Conservation (phyloP, 495 filamentous ascomycete genomes). For the Penicillium malachiteum region DNA sequence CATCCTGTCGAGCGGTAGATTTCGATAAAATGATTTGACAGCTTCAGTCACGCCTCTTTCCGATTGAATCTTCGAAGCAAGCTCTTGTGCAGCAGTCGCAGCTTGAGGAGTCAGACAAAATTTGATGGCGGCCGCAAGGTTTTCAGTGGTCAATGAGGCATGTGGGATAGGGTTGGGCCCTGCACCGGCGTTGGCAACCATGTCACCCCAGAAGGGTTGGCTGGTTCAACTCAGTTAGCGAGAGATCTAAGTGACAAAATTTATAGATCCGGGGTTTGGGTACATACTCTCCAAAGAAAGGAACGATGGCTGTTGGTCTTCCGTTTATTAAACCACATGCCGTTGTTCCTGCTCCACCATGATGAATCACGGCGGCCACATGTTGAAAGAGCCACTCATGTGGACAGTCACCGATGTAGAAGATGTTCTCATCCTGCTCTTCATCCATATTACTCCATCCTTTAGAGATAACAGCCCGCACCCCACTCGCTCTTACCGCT, state of each 20-base stretch:
- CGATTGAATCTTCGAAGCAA: conserved; percentile 60
- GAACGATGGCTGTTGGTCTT: conserved; percentile 59
- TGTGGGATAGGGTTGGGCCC: conserved; percentile 20
- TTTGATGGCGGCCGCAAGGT: conserved; percentile 67
- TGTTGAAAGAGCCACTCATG: conserved; percentile 67
- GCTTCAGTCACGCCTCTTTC: conserved; percentile 77
- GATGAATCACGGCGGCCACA: conserved; percentile 61
- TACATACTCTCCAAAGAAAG: conserved; percentile 63
- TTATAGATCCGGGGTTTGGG: neutral
- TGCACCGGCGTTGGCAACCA: conserved; percentile 50
- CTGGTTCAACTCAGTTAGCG: conserved; percentile 12
- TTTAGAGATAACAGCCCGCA: conserved; percentile 59
- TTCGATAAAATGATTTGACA: conserved; percentile 66
- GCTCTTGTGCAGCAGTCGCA: conserved; percentile 51
- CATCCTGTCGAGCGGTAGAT: conserved; percentile 64
- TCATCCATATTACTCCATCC: conserved; percentile 65
- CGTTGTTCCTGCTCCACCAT: conserved; percentile 67
- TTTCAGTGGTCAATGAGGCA: conserved; percentile 63
- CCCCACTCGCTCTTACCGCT: conserved; percentile 49
- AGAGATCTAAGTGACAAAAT: neutral
- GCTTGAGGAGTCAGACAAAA: conserved; percentile 64
- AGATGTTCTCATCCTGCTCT: conserved; percentile 45
- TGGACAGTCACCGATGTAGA: conserved; percentile 60
- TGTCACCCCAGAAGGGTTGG: conserved; percentile 81
- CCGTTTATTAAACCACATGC: conserved; percentile 59